Conservation (phyloP, 140 eudicot species). For the Cichorium intybus region DNA sequence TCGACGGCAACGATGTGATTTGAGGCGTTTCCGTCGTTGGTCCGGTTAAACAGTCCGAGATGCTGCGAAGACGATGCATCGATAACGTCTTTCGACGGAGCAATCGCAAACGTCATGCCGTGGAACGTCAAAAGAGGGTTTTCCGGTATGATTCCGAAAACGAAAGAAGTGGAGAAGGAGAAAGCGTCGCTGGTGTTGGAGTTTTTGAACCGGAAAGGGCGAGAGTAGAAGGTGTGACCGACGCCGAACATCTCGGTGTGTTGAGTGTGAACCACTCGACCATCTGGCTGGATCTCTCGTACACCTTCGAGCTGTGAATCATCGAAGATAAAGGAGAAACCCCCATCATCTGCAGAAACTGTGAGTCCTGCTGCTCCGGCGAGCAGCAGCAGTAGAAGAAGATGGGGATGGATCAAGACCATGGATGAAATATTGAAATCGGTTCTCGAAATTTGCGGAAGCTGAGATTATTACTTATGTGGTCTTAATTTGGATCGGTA, state of each 20-base stretch:
- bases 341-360: not conserved
- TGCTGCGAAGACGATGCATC: conserved; percentile 37
- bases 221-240: conserved; percentile 51
- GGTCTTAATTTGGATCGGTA: too few relatives aligned
- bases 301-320: conserved; percentile 31
- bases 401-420: conserved; percentile 5
- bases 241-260: conserved; percentile 28
- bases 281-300: conserved; percentile 27
- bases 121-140: conserved; percentile 34
- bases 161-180: conserved; percentile 54
- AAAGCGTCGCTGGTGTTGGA: conserved; percentile 23
- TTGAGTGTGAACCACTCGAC: conserved; percentile 20
- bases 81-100: conserved; percentile 43
- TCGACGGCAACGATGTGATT: conserved; percentile 61
- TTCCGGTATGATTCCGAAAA: conserved; percentile 47
- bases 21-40: conserved; percentile 45
- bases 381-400: conserved; percentile 7
- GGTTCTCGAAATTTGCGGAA: not conserved
- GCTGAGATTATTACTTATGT: not conserved
- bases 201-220: conserved; percentile 34
- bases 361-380: not conserved
- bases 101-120: conserved; percentile 52
- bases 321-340: conserved; percentile 23
- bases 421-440: conserved; percentile 10
- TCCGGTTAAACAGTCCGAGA: conserved; percentile 54